Conservation (phyloP, 352 stramenopile species). For the Phytopythium oedochilum region DNA sequence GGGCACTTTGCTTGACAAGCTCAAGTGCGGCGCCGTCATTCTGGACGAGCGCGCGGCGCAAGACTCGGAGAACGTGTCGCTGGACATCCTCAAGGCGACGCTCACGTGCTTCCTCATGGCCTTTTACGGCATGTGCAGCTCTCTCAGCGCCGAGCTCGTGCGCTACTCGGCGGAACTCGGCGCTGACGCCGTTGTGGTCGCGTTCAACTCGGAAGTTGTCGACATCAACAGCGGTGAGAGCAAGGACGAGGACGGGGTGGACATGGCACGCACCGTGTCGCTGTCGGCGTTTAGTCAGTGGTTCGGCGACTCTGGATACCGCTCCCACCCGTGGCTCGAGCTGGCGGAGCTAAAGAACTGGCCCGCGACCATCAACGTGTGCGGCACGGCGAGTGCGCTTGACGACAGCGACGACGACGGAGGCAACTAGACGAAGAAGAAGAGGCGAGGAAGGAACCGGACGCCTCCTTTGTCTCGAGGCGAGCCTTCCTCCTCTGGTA, state of each 20-base stretch:
- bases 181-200: constrained; percentile 59
- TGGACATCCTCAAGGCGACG: constrained; percentile 57
- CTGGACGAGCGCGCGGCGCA: constrained; percentile 24
- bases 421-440: constrained; percentile 1
- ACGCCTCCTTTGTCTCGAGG: too few species aligned
- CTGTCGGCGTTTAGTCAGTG: constrained; percentile 70
- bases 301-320: constrained; percentile 65
- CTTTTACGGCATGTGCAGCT: constrained; percentile 83
- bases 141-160: constrained; percentile 61
- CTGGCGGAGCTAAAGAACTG: constrained; percentile 75
- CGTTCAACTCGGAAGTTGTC: constrained; percentile 27
- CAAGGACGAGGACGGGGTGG: constrained; percentile 23
- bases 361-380: constrained; percentile 70
- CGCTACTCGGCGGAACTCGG: constrained; percentile 67
- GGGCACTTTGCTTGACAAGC: constrained; percentile 52
- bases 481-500: too few species aligned
- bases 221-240: constrained; percentile 1
- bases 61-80: constrained; percentile 29
- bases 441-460: neutral
- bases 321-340: constrained; percentile 73
- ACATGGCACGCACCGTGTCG: constrained; percentile 39
- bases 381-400: constrained; percentile 33
- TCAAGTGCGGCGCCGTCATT: constrained; percentile 39
- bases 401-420: constrained; percentile 17
- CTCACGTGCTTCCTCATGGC: constrained; percentile 79